Evolutionary conservation across 164 flowering plant genomes (phyloP).

Genomic region (Magnolia officinalis): DNA sequence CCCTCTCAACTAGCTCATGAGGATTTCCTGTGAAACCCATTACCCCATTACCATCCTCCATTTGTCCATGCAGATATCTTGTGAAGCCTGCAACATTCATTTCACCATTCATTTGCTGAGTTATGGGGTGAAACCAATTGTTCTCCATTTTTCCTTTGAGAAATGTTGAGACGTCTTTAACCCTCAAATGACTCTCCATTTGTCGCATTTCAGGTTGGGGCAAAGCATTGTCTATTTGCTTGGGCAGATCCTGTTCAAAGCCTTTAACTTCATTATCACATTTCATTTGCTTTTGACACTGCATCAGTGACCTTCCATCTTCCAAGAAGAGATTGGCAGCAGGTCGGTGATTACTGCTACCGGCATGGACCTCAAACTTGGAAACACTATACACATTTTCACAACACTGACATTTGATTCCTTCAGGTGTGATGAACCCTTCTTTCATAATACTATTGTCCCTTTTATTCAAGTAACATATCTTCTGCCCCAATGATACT

Average conservation of each 20-base stretch:
- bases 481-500: conserved; percentile 56
- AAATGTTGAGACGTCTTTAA: too few species aligned
- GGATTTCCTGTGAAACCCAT: conserved; percentile 13
- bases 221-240: not conserved
- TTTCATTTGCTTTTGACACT: conserved; percentile 52
- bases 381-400: conserved; percentile 37
- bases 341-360: conserved; percentile 38
- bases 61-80: conserved; percentile 13
- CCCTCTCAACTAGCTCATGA: not conserved
- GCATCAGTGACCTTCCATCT: conserved; percentile 78
- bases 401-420: conserved; percentile 84
- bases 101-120: not conserved
- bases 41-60: not conserved
- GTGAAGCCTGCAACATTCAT: conserved; percentile 16
- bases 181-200: too few species aligned
- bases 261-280: conserved; percentile 8
- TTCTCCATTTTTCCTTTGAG: conserved; percentile 33
- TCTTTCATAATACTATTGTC: conserved; percentile 23
- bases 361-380: conserved; percentile 69
- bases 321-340: conserved; percentile 59
- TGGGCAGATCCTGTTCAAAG: not conserved
- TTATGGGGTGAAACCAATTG: conserved; percentile 34
- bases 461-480: conserved; percentile 30
- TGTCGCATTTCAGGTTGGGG: too few species aligned
- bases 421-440: conserved; percentile 63